Base-by-base conservation (phyloP, 2,329 filamentous ascomycete species). In the Sporothrix curviconia region DNA sequence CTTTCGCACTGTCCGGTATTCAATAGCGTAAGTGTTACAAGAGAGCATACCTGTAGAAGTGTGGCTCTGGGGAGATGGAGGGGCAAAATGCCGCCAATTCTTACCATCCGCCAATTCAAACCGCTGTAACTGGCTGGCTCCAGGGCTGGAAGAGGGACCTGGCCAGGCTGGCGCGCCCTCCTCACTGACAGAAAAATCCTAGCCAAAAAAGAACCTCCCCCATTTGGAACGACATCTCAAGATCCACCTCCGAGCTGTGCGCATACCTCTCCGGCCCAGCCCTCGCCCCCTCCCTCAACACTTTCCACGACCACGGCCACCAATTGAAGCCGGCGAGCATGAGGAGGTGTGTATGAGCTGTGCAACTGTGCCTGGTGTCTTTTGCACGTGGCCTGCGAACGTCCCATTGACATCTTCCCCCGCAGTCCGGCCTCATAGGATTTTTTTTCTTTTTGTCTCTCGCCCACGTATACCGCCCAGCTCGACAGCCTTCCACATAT, bases 401-500 rank as follows among this genome's bases (percentile, higher is more conserved):
- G 40, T 8, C 19, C 30, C 15, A 12, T 7, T 8, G 12, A 14
- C n/a, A 4, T 15, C 12, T 46, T 40, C 22, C 32, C 40, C 42
- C 14, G 40, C 56, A 58, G 56, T 24, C 49, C 50, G 7, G 25
- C 28, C 12, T 5, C 15, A 17, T 39, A 34, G 56, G 37, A 40
- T 49, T 34, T 30, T 24, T 49, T 51, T 24, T 50, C 28, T 37
- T 39, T 17, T 51, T 14, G 11, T n/a, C 9, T 37, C 43, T 34
- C 17, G 17, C 37, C 12, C 22, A 11, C 34, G 42, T 12, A 30
- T 14, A 9, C 17, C 9, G 19, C 30, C 25, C 12, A n/a, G 15
- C 24, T 19, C 46, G 15, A 50, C 60, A 59, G 71, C 30, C 30
- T 8, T 7, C 11, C 7, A 28, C 17, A 25, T 5, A n/a, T 22